Evolutionary conservation across 1,139 yeast species (phyloP).

Genomic region (Scheffersomyces cryptocercus): DNA sequence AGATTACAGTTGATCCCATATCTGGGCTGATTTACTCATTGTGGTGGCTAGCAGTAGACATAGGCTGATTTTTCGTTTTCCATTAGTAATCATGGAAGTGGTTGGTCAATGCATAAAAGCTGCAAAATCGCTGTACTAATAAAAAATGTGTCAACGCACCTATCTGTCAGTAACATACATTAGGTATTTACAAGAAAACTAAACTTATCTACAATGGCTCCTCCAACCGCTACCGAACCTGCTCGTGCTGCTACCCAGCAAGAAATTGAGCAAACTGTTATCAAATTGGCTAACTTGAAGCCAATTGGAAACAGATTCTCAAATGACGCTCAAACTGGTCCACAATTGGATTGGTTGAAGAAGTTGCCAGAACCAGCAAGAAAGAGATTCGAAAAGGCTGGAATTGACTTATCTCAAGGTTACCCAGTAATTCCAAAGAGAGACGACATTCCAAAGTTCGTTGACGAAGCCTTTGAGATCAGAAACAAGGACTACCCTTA

Average conservation of each 20-base stretch:
- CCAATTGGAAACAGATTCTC: constrained; percentile 15
- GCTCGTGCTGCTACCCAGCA: constrained; percentile 3
- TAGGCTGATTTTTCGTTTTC: not conserved
- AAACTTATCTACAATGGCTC: constrained; percentile 1
- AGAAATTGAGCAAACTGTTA: constrained; percentile 15
- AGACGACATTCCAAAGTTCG: constrained; percentile 41
- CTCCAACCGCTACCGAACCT: constrained; percentile 2
- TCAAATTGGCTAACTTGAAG: constrained; percentile 16
- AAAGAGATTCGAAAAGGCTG: constrained; percentile 33
- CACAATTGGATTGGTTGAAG: constrained; percentile 9
- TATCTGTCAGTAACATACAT: no score
- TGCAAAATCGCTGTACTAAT: no score
- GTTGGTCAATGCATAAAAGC: no score
- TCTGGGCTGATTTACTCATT: not conserved
- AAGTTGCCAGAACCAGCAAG: constrained; percentile 37
- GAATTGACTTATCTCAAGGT: constrained; percentile 42
- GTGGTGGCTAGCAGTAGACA: not conserved
- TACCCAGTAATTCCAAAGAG: constrained; percentile 41
- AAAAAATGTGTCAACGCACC: no score
- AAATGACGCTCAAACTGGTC: constrained; percentile 6
- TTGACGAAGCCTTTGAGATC: constrained; percentile 52
- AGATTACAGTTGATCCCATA: no score
- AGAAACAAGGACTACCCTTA: constrained; percentile 43
- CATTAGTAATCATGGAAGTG: not conserved
- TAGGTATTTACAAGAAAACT: no score